phyloP scores from a whole-genome alignment of 768 basidiomycete genomes.

The Hirschioporus abietinus region DNA sequence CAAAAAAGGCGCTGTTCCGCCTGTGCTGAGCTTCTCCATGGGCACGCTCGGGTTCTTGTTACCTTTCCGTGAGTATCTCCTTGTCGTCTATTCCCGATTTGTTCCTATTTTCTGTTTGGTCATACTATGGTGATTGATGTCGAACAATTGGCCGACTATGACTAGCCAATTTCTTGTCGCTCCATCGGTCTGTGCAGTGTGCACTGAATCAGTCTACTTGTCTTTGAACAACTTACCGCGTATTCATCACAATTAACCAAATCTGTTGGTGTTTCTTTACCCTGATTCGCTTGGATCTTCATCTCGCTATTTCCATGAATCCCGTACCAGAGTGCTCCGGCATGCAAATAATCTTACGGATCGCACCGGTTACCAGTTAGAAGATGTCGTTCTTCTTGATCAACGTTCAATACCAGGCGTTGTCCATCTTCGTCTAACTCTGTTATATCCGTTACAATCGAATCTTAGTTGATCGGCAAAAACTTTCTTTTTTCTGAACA shows the following conservation, averaged over 20 bases:
- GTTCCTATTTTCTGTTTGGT: neutral
- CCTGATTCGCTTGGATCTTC: neutral
- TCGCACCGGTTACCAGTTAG: neutral
- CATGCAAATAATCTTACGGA: neutral
- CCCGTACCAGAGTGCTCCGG: no score
- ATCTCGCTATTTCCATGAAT: neutral
- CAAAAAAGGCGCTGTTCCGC: conserved; percentile 85
- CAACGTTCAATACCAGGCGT: neutral
- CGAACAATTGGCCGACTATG: neutral
- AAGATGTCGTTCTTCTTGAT: neutral
- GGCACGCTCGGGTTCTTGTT: conserved; percentile 91
- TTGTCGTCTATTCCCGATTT: neutral
- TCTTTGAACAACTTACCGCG: neutral
- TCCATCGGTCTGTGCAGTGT: neutral
- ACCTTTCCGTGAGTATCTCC: conserved; percentile 76
- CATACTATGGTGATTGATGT: no score
- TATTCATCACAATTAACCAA: no score
- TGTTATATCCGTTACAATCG: neutral
- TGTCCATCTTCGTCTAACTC: neutral
- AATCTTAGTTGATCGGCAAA: no score
- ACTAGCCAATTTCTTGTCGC: neutral
- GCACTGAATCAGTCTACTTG: neutral
- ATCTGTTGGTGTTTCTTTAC: no score
- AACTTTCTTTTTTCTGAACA: no score
- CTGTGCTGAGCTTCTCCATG: conserved; percentile 87